Percentiles rank a stretch among this genome's conserved stretches.
These are phyloP conservation scores for Colletotrichum sp. DNA, from an alignment of 2,329 filamentous ascomycete species.

Conservation along the genomic window DNA sequence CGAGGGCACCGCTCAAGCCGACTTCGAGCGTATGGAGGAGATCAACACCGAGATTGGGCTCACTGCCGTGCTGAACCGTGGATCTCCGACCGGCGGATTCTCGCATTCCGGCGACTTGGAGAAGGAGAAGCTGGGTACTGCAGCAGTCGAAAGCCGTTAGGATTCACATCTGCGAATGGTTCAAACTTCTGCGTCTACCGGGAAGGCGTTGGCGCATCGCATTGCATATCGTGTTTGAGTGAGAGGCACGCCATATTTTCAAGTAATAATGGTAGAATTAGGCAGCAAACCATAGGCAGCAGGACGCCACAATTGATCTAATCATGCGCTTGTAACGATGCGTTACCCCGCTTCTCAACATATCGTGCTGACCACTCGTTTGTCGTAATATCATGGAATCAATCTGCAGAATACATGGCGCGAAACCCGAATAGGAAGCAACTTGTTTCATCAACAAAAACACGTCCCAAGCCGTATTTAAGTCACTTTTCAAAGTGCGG, in stretches of 20 bases:
- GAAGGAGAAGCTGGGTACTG: not conserved
- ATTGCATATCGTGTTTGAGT: not conserved
- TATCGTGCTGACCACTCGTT: not conserved
- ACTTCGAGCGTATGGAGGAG: constrained; percentile 74
- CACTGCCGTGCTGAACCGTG: constrained; percentile 27
- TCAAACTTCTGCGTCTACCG: not conserved
- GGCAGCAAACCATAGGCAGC: not conserved
- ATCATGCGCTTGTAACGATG: not conserved
- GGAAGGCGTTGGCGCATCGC: not conserved
- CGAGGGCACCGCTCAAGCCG: constrained; percentile 68
- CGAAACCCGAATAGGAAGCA: not conserved
- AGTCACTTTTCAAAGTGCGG: not conserved
- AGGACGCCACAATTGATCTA: not conserved
- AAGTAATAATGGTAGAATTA: not conserved
- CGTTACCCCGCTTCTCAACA: not conserved
- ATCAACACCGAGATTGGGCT: constrained; percentile 75
- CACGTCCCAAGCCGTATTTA: fast-evolving
- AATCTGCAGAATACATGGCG: not conserved
- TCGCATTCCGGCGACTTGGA: not conserved
- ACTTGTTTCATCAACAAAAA: not conserved
- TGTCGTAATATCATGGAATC: not conserved
- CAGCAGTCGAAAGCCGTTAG: not conserved
- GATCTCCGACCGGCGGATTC: not conserved
- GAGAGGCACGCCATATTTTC: not conserved
- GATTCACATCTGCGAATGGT: not conserved